These are phyloP conservation scores for Pythium myriotylum DNA, from an alignment of 352 stramenopile species.

Conservation along the genomic window DNA sequence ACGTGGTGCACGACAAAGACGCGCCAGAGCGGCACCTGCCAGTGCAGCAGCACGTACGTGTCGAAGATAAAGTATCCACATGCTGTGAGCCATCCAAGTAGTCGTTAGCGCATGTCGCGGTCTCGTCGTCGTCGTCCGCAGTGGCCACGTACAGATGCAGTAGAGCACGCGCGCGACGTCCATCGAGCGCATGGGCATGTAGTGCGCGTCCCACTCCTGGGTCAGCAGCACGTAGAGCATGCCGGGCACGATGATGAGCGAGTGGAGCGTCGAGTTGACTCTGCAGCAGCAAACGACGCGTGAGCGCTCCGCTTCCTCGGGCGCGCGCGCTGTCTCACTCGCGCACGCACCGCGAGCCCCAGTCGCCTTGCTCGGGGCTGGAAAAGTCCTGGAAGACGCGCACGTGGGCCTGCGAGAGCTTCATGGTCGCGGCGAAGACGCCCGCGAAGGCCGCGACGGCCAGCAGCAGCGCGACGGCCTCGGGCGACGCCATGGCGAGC, in stretches of 20 bases:
- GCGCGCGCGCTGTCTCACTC: not conserved
- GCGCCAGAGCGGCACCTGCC: conserved; percentile 71
- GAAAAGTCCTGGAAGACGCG: conserved; percentile 76
- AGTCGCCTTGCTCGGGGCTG: conserved; percentile 69
- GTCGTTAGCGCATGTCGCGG: conserved; percentile 43
- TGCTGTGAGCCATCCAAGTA: conserved; percentile 32
- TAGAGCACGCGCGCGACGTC: conserved; percentile 63
- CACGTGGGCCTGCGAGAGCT: conserved; percentile 58
- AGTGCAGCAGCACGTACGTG: conserved; percentile 69
- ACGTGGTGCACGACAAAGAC: conserved; percentile 85
- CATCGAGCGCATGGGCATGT: conserved; percentile 59
- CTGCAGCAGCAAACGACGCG: conserved; percentile 29
- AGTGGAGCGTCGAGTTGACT: conserved; percentile 82
- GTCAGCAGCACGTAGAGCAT: conserved; percentile 63
- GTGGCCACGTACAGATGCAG: conserved; percentile 64
- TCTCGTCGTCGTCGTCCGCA: no score
- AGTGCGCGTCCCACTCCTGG: conserved; percentile 66
- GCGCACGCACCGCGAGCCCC: conserved; percentile 66
- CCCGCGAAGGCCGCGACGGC: conserved; percentile 61
- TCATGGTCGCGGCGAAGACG: conserved; percentile 53
- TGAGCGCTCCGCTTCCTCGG: not conserved
- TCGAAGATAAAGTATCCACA: conserved; percentile 87
- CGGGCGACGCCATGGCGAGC: conserved; percentile 30
- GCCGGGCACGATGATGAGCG: conserved; percentile 59
- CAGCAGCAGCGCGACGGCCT: conserved; percentile 46